phyloP scores from a whole-genome alignment of 306 rosid species.

The Urtica urens region DNA sequence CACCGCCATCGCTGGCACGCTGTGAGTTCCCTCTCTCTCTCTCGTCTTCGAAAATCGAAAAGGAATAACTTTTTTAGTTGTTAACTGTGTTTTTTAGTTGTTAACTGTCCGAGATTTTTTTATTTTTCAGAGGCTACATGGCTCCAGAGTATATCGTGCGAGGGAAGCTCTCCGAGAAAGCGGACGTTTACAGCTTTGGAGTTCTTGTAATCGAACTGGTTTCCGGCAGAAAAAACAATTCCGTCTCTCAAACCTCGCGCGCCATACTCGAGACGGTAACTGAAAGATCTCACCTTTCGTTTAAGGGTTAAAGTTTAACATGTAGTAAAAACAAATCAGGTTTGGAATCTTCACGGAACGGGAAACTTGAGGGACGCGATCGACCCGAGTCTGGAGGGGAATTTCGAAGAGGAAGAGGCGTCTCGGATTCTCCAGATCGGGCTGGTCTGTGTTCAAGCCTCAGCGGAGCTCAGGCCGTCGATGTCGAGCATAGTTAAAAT shows the following conservation, averaged over 20 bases:
- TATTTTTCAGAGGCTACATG: constrained; percentile 52
- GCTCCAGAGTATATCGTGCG: constrained; percentile 63
- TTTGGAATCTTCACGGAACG: constrained; percentile 32
- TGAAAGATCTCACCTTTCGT: background rate
- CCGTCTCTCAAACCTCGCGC: constrained; percentile 12
- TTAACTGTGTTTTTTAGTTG: too few species aligned
- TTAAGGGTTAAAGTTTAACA: background rate
- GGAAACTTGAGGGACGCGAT: constrained; percentile 23
- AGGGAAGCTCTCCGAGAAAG: constrained; percentile 61
- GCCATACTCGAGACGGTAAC: constrained; percentile 32
- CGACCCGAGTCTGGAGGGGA: constrained; percentile 27
- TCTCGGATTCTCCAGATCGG: constrained; percentile 36
- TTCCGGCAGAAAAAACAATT: constrained; percentile 40
- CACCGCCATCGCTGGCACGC: constrained; percentile 35
- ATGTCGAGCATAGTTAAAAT: constrained; percentile 42
- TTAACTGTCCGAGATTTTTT: background rate
- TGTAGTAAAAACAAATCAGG: constrained; percentile 19
- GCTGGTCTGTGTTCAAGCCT: constrained; percentile 42
- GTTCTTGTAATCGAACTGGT: constrained; percentile 46
- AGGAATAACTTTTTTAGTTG: too few species aligned
- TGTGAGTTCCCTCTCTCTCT: constrained; percentile 15
- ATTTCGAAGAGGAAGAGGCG: constrained; percentile 22
- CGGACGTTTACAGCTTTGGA: constrained; percentile 70
- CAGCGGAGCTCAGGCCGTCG: constrained; percentile 38
- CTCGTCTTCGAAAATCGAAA: too few species aligned